phyloP scores from a whole-genome alignment of 2,329 filamentous ascomycete genomes.

The Apiospora aurea region DNA sequence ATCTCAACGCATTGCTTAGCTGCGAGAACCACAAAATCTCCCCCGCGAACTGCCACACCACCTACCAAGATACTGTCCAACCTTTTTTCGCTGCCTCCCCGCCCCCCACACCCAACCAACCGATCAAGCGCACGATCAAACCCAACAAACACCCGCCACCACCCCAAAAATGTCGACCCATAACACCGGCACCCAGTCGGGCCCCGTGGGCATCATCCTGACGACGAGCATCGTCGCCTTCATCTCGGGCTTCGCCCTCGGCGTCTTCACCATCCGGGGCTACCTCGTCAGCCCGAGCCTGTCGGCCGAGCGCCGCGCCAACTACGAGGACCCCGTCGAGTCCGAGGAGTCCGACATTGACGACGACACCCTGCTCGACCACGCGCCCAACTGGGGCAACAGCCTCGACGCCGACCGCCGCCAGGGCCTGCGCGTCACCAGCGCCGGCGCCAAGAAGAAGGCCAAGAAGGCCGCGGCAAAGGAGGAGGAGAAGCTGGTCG shows the following conservation, averaged over 20 bases:
- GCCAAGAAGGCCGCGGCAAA: conserved; percentile 30
- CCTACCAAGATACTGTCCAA: not conserved
- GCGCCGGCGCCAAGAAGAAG: conserved; percentile 27
- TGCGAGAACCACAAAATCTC: not conserved
- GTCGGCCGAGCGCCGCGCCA: conserved; percentile 62
- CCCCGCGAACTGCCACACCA: not conserved
- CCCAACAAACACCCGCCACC: not conserved
- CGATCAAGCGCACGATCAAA: not conserved
- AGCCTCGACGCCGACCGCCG: conserved; percentile 63
- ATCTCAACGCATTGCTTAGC: not conserved
- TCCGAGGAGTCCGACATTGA: conserved; percentile 74
- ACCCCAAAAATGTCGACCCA: not conserved
- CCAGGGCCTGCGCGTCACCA: conserved; percentile 57
- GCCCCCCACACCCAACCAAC: not conserved
- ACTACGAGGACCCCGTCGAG: conserved; percentile 67
- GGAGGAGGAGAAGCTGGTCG: conserved; percentile 35
- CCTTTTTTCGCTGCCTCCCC: not conserved
- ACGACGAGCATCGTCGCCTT: conserved; percentile 78
- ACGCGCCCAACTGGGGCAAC: conserved; percentile 73
- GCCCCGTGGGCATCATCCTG: conserved; percentile 66
- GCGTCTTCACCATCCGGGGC: conserved; percentile 72
- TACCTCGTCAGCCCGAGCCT: conserved; percentile 66
- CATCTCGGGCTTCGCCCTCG: conserved; percentile 81
- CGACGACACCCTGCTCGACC: conserved; percentile 66
- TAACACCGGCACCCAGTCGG: conserved; percentile 3